phyloP scores from a whole-genome alignment of 2,329 filamentous ascomycete genomes.

The Cercospora canescens region DNA sequence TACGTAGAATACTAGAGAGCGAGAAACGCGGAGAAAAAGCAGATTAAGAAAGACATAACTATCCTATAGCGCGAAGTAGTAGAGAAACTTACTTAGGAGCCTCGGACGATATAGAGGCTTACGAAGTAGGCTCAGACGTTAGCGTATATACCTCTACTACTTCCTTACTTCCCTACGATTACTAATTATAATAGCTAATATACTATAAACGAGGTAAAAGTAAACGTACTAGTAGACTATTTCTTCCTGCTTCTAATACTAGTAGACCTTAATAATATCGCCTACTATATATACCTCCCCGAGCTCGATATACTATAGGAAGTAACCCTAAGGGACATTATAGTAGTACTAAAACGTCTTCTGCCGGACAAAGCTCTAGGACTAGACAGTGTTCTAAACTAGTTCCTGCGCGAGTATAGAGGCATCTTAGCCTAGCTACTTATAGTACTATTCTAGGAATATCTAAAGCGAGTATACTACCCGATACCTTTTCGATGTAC shows the following conservation, averaged over 20 bases:
- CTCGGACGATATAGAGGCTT: background rate
- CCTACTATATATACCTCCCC: background rate
- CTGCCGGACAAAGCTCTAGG: background rate
- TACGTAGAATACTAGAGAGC: background rate
- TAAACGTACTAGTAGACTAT: background rate
- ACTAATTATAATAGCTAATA: background rate
- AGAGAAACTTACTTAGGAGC: background rate
- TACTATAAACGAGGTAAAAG: constrained; percentile 10
- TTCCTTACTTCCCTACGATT: background rate
- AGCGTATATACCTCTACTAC: background rate
- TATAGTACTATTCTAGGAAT: too few relatives aligned
- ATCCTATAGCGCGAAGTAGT: background rate
- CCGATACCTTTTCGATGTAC: constrained; percentile 19
- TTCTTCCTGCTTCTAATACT: constrained; percentile 14
- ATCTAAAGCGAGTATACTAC: too few relatives aligned
- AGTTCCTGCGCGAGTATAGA: too few relatives aligned
- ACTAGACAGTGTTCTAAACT: too few relatives aligned
- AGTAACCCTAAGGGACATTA: background rate
- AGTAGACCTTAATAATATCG: constrained; percentile 18
- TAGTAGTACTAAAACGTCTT: background rate
- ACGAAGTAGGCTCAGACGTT: constrained; percentile 1
- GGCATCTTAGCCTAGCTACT: too few relatives aligned
- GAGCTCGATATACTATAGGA: background rate
- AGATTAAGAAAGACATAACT: background rate
- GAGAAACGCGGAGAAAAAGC: background rate